Percentiles rank a stretch among this genome's conserved stretches.
These are phyloP conservation scores for Sonneratia caseolaris DNA, from an alignment of 345 rosid genomes.

Conservation along the genomic window DNA sequence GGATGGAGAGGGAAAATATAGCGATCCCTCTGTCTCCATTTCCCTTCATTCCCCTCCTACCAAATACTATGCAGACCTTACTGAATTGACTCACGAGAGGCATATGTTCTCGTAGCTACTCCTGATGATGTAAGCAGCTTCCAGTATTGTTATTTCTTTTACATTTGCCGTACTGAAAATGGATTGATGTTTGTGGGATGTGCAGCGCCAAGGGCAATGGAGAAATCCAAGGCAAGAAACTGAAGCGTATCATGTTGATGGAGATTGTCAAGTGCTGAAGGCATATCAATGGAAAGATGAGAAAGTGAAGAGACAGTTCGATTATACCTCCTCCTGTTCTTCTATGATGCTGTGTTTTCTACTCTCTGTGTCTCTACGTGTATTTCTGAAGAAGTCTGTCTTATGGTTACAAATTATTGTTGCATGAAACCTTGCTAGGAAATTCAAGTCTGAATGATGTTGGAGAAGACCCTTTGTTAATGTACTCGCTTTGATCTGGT, in stretches of 20 bases:
- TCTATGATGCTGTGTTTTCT: neutral
- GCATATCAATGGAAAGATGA: neutral
- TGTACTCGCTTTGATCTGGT: neutral
- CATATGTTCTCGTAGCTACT: neutral
- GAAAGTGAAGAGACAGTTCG: neutral
- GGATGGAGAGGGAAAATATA: too few relatives aligned
- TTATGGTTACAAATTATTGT: neutral
- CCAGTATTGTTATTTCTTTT: neutral
- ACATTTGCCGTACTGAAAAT: neutral
- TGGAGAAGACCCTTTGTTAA: neutral
- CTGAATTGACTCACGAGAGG: neutral
- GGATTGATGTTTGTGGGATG: neutral
- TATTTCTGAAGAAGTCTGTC: neutral
- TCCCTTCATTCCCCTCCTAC: too few relatives aligned
- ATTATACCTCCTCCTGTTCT: neutral
- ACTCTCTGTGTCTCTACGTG: neutral
- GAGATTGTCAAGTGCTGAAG: constrained; percentile 2
- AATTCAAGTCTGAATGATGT: neutral
- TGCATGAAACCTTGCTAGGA: neutral
- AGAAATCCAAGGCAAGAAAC: constrained; percentile 46
- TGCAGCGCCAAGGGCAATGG: constrained; percentile 54
- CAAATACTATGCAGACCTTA: neutral
- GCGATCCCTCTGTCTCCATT: too few relatives aligned
- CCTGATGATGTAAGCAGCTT: neutral
- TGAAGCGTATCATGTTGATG: constrained; percentile 1